phyloP scores from a whole-genome alignment of 768 basidiomycete species.

The Hydnomerulius pinastri region DNA sequence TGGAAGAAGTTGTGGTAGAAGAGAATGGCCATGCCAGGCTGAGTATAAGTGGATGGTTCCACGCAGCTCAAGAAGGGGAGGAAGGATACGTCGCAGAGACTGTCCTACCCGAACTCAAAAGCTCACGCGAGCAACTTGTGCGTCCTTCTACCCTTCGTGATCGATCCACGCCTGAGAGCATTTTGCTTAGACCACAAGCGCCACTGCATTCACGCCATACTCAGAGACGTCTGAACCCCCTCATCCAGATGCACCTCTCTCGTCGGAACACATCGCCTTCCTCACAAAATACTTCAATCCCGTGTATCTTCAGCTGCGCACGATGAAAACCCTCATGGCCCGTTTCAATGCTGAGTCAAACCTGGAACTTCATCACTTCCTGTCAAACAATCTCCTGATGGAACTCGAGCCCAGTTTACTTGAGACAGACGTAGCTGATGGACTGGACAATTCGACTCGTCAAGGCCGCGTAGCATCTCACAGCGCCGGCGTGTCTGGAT shows the following conservation, averaged over 20 bases:
- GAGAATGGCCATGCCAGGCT: conserved; percentile 73
- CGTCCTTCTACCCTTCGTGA: conserved; percentile 35
- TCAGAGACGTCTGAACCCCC: conserved; percentile 47
- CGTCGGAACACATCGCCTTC: conserved; percentile 63
- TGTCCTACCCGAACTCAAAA: conserved; percentile 52
- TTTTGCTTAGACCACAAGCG: conserved; percentile 55
- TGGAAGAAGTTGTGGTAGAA: conserved; percentile 91
- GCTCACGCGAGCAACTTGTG: conserved; percentile 92
- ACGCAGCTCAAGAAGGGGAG: conserved; percentile 87
- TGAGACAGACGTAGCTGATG: conserved; percentile 65
- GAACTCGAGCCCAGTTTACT: conserved; percentile 66
- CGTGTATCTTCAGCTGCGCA: conserved; percentile 82
- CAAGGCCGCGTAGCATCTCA: conserved; percentile 64
- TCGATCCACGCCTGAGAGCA: conserved; percentile 9
- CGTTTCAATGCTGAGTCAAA: conserved; percentile 87
- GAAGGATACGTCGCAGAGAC: conserved; percentile 72
- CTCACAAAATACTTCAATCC: conserved; percentile 87
- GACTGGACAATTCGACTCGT: conserved; percentile 53
- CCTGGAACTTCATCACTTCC: conserved; percentile 87
- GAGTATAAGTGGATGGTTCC: conserved; percentile 97
- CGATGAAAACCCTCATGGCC: conserved; percentile 73
- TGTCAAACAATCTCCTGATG: conserved; percentile 64
- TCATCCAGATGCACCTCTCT: conserved; percentile 53
- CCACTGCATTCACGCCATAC: conserved; percentile 60
- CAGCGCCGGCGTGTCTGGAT: conserved; percentile 53